phyloP scores from a whole-genome alignment of 208 protist species.

The Novymonas esmeraldas region DNA sequence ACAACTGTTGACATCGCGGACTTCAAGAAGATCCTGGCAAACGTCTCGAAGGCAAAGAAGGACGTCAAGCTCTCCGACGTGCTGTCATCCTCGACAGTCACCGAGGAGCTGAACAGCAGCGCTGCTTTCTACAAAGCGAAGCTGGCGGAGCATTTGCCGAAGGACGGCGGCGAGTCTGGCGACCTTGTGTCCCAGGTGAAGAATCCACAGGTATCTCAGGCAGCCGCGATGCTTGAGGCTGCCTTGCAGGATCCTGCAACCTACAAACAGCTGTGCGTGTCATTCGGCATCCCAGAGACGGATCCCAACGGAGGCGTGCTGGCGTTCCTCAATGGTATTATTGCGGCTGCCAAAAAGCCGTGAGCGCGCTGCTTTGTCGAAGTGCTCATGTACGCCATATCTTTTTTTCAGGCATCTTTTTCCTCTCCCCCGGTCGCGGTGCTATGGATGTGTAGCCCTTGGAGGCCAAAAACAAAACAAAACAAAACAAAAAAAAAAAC shows the following conservation, averaged over 20 bases:
- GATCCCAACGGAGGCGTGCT: constrained; percentile 32
- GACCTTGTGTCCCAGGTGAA: constrained; percentile 68
- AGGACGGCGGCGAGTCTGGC: constrained; percentile 28
- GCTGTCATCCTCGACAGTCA: constrained; percentile 51
- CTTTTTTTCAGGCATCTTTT: not conserved
- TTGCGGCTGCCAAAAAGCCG: constrained; percentile 29
- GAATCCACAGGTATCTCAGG: constrained; percentile 61
- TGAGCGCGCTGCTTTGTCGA: not conserved
- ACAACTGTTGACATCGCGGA: constrained; percentile 44
- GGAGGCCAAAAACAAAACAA: too few relatives aligned
- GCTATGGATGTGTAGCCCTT: not conserved
- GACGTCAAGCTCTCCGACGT: constrained; percentile 40
- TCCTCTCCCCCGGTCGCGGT: constrained; percentile 3
- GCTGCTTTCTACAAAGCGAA: constrained; percentile 58
- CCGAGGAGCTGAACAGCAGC: constrained; percentile 56
- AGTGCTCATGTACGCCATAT: not conserved
- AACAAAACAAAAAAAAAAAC: constrained; percentile 2
- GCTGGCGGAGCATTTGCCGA: constrained; percentile 48
- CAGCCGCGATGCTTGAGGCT: constrained; percentile 41
- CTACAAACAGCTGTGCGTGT: constrained; percentile 51
- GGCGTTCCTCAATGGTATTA: constrained; percentile 60
- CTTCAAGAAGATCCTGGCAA: constrained; percentile 64
- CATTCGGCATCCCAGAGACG: constrained; percentile 55
- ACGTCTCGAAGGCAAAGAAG: constrained; percentile 39
- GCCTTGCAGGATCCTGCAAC: constrained; percentile 53